Base-by-base conservation (phyloP, 192 early-diverging fungal genomes). In the Paraglomus occultum region DNA sequence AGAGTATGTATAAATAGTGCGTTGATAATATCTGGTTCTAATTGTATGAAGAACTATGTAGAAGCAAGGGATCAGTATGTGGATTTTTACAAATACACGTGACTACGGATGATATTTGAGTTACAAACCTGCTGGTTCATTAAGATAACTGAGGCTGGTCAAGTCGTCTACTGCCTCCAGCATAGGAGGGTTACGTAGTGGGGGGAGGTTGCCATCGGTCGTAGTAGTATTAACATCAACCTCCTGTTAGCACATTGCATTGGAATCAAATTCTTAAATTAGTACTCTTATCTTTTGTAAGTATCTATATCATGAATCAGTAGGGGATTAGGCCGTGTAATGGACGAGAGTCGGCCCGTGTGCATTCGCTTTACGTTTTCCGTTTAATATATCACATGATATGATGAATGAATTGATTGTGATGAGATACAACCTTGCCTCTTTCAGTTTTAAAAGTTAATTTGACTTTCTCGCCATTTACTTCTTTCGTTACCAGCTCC, bases 1-100 rank as follows among this genome's bases (percentile, higher is more conserved):
- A 31, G 95, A 98, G 75, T 99, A 99, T 15, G 97, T 99, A 80
- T 99, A 99, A 76, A 99, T 99, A 74, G 91, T 91, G 75, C 95
- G 86, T 76, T 95, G 92, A 6, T 81, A 78, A 74, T 98, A 99
- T 50, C 97, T 88, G 20, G 93, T 86, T 46, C 82, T 83, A 77
- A 99, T 90, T 71, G 93, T 96, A 80, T 97, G 90, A 43, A 99
- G 86, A 4, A 99, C 97, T 82, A 80, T 47, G 47, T 6, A 39
- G 38, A 49, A 0, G 45, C 22, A 5, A 50, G 31, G 45, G 31
- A 31, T 31, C 31, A 31, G 31, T 31, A 31, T 15, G 18, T 38
- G 11, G 11, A 17, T 12, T 55, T 31, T 67, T 67, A 66, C 6
- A 48, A 44, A 70, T 60, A 46, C 46, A 17, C 39, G 17, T 76